A percentile compares a stretch with the other conserved stretches of the same genome.
Conservation (phyloP, 2,329 filamentous ascomycete species). For the Xylaria sp. region DNA sequence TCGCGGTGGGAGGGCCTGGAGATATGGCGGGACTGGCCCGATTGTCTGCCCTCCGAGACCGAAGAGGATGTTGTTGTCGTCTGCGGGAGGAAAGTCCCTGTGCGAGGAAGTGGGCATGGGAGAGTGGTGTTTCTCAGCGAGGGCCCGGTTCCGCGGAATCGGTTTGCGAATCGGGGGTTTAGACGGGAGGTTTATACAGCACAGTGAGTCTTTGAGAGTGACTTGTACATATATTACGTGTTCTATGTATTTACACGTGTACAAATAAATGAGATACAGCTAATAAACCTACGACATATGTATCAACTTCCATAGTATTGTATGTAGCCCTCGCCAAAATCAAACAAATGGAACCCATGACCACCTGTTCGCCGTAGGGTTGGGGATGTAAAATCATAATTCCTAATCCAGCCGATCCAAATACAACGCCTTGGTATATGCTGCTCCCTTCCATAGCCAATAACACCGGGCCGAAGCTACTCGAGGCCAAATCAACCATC, state of each 20-base stretch:
- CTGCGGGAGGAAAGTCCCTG: slow-evolving; percentile 46
- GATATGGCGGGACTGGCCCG: slow-evolving; percentile 77
- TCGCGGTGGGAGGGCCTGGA: slow-evolving; percentile 58
- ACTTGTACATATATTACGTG: neutral
- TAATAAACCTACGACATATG: neutral
- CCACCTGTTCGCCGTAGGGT: neutral
- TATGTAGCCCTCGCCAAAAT: neutral
- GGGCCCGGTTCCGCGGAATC: slow-evolving; percentile 12
- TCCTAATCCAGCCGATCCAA: neutral
- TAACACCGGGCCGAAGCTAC: neutral
- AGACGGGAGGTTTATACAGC: slow-evolving; percentile 9
- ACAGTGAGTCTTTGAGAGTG: neutral
- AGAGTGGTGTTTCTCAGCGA: slow-evolving; percentile 55
- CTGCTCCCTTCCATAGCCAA: neutral
- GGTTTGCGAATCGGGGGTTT: slow-evolving; percentile 25
- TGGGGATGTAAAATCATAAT: neutral
- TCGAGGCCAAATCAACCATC: neutral
- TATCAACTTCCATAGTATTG: neutral
- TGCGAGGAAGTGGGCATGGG: slow-evolving; percentile 60
- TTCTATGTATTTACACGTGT: neutral
- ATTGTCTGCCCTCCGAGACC: slow-evolving; percentile 49
- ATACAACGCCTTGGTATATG: slow-evolving; percentile 9
- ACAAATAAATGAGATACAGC: neutral
- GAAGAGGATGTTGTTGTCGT: slow-evolving; percentile 42
- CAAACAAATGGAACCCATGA: neutral